Percentiles rank a stretch among this genome's conserved stretches.
Evolutionary conservation across 148 eudicot species (phyloP).

Genomic region (Oxyria digyna): DNA sequence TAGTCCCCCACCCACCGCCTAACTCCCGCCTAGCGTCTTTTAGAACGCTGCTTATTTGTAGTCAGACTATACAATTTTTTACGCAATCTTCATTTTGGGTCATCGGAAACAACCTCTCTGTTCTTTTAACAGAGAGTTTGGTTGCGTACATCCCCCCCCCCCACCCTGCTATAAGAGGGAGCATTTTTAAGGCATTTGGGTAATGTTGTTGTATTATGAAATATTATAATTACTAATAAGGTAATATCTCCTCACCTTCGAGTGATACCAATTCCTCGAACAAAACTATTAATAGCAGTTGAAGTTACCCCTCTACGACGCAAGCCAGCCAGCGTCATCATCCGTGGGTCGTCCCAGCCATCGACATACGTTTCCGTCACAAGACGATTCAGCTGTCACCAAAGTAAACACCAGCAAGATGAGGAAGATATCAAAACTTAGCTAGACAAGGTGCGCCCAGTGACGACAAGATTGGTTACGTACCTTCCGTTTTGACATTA

Average conservation of each 20-base stretch:
- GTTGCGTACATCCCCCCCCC: no score
- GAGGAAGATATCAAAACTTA: background rate
- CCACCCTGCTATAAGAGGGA: no score
- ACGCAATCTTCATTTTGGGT: no score
- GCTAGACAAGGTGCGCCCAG: background rate
- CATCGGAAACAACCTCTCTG: no score
- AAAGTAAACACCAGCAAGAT: background rate
- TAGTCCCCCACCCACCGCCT: no score
- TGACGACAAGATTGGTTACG: conserved; percentile 7
- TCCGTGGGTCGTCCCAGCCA: conserved; percentile 98
- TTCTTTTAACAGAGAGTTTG: no score
- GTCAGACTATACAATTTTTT: no score
- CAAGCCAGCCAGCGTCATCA: conserved; percentile 91
- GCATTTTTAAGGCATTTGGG: no score
- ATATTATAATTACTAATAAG: background rate
- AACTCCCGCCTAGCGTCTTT: no score
- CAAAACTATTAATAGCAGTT: conserved; percentile 77
- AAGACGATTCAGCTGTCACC: conserved; percentile 64
- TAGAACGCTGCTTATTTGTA: no score
- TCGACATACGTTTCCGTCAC: conserved; percentile 86
- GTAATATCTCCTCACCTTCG: conserved; percentile 42
- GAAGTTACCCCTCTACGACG: conserved; percentile 89
- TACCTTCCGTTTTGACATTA: conserved; percentile 98
- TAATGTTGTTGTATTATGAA: no score
- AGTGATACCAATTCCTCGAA: conserved; percentile 89